These are phyloP conservation scores for Leccinum incarnatum DNA, from an alignment of 768 basidiomycete genomes.

Conservation along the genomic window DNA sequence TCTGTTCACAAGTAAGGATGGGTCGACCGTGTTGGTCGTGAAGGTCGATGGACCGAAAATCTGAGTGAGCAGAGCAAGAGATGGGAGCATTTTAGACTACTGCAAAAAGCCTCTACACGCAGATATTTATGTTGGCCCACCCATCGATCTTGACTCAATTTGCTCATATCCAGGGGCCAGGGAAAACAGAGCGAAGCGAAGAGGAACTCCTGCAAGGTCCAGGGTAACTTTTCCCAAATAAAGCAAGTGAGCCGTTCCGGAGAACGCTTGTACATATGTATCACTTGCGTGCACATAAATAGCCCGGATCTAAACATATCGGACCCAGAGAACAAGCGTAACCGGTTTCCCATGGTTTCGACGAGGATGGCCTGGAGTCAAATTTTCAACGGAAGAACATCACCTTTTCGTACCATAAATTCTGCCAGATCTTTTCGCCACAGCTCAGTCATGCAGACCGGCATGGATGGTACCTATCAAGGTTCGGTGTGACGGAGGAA, in stretches of 20 bases:
- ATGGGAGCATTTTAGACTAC: constrained; percentile 15
- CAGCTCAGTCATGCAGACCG: neutral
- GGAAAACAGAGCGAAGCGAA: neutral
- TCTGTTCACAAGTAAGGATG: constrained; percentile 29
- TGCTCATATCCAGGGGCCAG: neutral
- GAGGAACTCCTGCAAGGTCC: neutral
- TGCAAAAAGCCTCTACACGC: neutral
- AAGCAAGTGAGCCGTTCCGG: neutral
- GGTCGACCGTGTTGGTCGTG: constrained; percentile 18
- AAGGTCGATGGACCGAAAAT: constrained; percentile 21
- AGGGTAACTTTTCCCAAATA: neutral
- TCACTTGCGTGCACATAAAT: neutral
- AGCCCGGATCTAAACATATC: neutral
- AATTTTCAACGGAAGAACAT: neutral
- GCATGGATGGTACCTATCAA: neutral
- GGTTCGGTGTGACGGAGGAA: neutral
- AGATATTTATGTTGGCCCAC: constrained; percentile 6
- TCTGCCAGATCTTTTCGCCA: neutral
- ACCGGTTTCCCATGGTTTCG: neutral
- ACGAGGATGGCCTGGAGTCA: neutral
- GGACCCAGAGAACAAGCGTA: neutral
- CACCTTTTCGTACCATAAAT: neutral
- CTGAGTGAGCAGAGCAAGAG: constrained; percentile 21
- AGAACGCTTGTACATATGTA: no score
- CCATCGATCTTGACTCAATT: neutral